Evolutionary conservation across 139 green algal species (phyloP), one percentile per base, ranked within the genome.

Genomic region (Yamagishiella unicocca): DNA sequence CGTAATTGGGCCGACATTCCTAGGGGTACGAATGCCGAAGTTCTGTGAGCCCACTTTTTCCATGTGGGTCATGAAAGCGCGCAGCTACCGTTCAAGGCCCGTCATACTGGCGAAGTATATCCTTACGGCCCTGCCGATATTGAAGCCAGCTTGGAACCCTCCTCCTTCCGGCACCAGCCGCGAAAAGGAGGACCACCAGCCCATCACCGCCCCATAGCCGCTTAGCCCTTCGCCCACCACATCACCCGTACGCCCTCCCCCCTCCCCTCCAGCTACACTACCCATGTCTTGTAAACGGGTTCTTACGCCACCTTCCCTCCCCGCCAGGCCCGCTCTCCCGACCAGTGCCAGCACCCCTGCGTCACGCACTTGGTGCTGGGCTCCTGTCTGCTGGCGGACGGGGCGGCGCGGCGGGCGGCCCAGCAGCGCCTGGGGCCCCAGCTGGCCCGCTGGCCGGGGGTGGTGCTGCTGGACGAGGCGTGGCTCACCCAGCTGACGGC

Each of bases 311-410:
- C n/a, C n/a, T n/a, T n/a, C n/a, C n/a, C 50, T 58, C 12, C 50
- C 50, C 50, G 50, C 50, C 71, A 82, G 75, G 75, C 31, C 7
- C 31, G 19, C n/a, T 82, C 50, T 14, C 46, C 46, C 5, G 75
- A 82, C 50, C 46, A 82, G 33, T 82, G 53, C 50, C 33, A 31
- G 31, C 50, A 50, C 19, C 50, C 46, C 17, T 14, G 46, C 25
- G 75, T 82, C 24, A 83, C 76, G 27, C 76, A 83, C 55, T 7
- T 83, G 54, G 76, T 83, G 19, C 76, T 83, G 75, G 75, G 75
- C 54, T 22, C 45, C n/a, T 42, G 7, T 2, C 7, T 64, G 43
- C 42, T 64, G 10, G 72, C 72, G 7, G 29, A 7, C 12, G 43
- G 8, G 8, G 43, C 1, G 72, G 72, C 42, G 8, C 72, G 72